Base-by-base conservation (phyloP, 2,329 filamentous ascomycete genomes). In the Penicillium sp. region DNA sequence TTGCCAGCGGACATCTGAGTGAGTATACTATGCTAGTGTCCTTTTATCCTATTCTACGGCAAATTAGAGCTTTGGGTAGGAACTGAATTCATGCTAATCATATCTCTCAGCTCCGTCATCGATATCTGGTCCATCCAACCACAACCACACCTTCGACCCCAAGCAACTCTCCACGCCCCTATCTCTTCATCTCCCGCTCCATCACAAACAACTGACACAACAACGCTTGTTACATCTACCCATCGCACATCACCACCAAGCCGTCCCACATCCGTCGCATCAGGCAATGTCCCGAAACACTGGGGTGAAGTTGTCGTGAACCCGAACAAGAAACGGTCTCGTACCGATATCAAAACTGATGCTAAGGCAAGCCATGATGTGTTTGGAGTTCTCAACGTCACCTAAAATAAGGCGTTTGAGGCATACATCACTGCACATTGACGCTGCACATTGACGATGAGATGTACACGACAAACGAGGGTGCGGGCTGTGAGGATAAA, bases 1-100 rank as follows among this genome's bases (percentile, higher is more conserved):
- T 60, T 79, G 77, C 63, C 77, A 79, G 61, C 70, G 74, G 48
- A 74, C 77, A 53, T 79, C 77, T n/a, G 77, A 79, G 77, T 79
- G 60, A 70, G 74, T 68, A 38, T 29, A 21, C 19, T 12, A 12
- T 17, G 4, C 10, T 7, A 42, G 17, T 9, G 33, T 12, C 3
- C 9, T 2, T 17, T 2, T 33, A 9, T 33, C 23, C 23, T 38
- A 6, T 17, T 29, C n/a, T 9, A 36, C 6, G 33, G 17, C 33
- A 49, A 23, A 31, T 13, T 10, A 13, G 38, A 13, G 38, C 13
- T 13, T 23, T 1, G 5, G 6, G 19, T 21, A 1, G 5, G 21
- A 25, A 9, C 23, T 35, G 27, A 29, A 6, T 35, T 51, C 6
- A 27, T 36, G 19, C 43, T 56, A 47, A 54, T n/a, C 29, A 29